Evolutionary conservation across 805 yeast genomes (phyloP).

Genomic region (Phaffomyces thermotolerans): DNA sequence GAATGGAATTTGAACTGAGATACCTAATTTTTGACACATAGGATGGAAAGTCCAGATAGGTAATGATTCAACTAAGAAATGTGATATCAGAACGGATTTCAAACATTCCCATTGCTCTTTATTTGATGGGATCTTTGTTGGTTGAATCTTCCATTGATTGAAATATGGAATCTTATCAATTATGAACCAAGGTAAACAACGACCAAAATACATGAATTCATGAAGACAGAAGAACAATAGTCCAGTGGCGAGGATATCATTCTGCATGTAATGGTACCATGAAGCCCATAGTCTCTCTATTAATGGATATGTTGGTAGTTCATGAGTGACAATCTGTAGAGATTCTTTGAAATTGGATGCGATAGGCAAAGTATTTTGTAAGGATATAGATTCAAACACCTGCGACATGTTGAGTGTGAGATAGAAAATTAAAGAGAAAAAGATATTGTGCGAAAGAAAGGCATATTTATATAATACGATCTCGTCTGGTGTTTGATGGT

Average conservation of each 20-base stretch:
- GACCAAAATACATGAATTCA: constrained; percentile 84
- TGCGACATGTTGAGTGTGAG: no score
- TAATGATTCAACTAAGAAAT: constrained; percentile 86
- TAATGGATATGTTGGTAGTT: background rate
- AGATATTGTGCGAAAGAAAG: no score
- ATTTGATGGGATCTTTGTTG: constrained; percentile 68
- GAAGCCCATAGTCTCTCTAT: constrained; percentile 82
- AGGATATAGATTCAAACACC: no score
- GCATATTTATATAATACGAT: no score
- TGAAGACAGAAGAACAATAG: constrained; percentile 73
- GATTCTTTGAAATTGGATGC: no score
- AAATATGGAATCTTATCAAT: constrained; percentile 83
- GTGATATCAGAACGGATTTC: constrained; percentile 76
- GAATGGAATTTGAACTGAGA: constrained; percentile 76
- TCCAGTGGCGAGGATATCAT: constrained; percentile 91
- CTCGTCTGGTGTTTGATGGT: no score
- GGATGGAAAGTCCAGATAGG: constrained; percentile 98
- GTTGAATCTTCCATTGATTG: constrained; percentile 84
- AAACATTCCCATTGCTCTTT: constrained; percentile 92
- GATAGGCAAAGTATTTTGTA: no score
- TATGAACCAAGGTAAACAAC: constrained; percentile 89
- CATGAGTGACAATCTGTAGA: no score
- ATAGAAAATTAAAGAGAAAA: no score
- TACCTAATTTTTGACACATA: constrained; percentile 73
- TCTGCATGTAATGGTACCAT: constrained; percentile 77